phyloP scores from a whole-genome alignment of 768 basidiomycete species.

The Lactarius deliciosus region DNA sequence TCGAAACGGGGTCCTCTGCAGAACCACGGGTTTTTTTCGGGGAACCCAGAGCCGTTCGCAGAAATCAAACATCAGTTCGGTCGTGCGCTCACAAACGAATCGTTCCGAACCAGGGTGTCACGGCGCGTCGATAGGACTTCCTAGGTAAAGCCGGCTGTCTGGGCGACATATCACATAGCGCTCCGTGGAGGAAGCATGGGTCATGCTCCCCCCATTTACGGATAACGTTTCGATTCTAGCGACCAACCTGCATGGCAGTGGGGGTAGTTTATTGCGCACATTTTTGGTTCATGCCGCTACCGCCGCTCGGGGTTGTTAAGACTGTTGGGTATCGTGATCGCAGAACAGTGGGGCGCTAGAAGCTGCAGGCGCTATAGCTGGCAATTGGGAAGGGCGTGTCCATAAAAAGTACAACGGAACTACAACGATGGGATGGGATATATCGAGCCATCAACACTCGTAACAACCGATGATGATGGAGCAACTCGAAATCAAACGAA shows the following conservation, averaged over 20 bases:
- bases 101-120: neutral
- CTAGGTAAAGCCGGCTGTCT: too few relatives aligned
- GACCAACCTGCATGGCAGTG: neutral
- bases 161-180: neutral
- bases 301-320: neutral
- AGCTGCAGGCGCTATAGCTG: neutral
- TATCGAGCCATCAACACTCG: neutral
- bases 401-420: conserved; percentile 14
- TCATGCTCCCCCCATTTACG: neutral
- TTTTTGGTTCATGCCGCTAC: neutral
- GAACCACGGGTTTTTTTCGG: too few relatives aligned
- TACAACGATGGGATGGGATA: neutral
- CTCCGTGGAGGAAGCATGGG: neutral
- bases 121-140: too few relatives aligned
- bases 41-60: neutral
- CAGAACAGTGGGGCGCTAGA: neutral
- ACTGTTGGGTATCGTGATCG: neutral
- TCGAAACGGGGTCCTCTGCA: too few relatives aligned
- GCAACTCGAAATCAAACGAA: neutral
- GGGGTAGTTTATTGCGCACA: neutral
- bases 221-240: neutral
- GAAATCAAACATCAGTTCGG: neutral
- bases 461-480: neutral
- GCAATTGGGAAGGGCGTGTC: conserved; percentile 3
- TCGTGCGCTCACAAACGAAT: neutral